Conservation (phyloP, 1,284 basidiomycete genomes). For the Xanthoconium separans region DNA sequence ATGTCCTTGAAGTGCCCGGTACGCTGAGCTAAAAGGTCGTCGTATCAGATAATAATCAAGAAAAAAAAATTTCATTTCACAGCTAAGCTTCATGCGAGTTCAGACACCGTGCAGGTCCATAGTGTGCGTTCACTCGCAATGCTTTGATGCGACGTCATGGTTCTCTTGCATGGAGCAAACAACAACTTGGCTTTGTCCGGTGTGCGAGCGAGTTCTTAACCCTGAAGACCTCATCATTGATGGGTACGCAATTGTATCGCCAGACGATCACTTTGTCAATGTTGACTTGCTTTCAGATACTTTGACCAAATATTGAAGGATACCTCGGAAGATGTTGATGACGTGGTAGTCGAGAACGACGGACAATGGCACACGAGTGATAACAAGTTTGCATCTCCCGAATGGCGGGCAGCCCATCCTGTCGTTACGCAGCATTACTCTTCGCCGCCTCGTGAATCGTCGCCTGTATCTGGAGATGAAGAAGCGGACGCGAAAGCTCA, state of each 20-base stretch:
- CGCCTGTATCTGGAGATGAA: conserved; percentile 35
- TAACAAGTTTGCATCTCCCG: conserved; percentile 74
- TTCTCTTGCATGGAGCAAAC: conserved; percentile 95
- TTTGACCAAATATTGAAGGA: conserved; percentile 79
- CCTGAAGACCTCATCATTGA: conserved; percentile 88
- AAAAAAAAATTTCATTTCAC: conserved; percentile 1
- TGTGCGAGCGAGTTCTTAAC: conserved; percentile 82
- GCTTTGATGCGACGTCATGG: conserved; percentile 96
- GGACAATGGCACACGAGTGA: conserved; percentile 95
- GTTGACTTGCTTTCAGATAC: conserved; percentile 49
- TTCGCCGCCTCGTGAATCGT: conserved; percentile 36
- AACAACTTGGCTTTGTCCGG: conserved; percentile 96
- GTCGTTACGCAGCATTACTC: conserved; percentile 25
- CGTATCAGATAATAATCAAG: background rate
- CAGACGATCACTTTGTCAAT: background rate
- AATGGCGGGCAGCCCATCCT: conserved; percentile 64
- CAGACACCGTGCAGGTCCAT: conserved; percentile 82
- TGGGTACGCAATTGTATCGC: conserved; percentile 56
- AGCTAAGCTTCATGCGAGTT: conserved; percentile 91
- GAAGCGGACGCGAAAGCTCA: conserved; percentile 45
- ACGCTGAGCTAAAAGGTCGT: conserved; percentile 33
- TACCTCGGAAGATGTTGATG: conserved; percentile 80
- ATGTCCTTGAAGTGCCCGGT: conserved; percentile 93
- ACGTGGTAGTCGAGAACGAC: conserved; percentile 91
- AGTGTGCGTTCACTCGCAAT: conserved; percentile 88